A percentile compares a stretch with the other conserved stretches of the same genome.
These are phyloP conservation scores for Pleurotus giganteus DNA, from an alignment of 768 basidiomycete species.

Conservation along the genomic window DNA sequence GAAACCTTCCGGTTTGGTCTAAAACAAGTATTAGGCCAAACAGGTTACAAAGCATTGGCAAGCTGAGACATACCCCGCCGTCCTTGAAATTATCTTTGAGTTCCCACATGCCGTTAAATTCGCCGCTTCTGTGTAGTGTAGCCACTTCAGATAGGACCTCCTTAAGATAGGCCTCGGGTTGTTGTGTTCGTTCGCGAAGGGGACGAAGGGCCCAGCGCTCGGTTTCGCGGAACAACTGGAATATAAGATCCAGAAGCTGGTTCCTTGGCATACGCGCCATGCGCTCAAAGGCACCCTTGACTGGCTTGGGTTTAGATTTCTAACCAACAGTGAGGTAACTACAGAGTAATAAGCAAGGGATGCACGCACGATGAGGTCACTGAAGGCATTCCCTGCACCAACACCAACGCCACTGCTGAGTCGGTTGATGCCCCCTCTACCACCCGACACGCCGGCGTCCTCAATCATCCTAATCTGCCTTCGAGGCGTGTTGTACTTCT, in stretches of 20 bases:
- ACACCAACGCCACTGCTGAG: conserved; percentile 73
- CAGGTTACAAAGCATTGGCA: neutral
- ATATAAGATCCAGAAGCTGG: conserved; percentile 83
- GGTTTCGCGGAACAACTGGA: conserved; percentile 71
- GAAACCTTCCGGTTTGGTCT: conserved; percentile 41
- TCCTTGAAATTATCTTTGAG: conserved; percentile 72
- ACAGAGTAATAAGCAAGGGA: conserved; percentile 9
- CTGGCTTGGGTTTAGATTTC: conserved; percentile 66
- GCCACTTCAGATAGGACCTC: conserved; percentile 80
- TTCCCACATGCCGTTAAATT: conserved; percentile 79
- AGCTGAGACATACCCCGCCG: conserved; percentile 39
- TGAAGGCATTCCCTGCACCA: conserved; percentile 56
- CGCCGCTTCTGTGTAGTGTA: conserved; percentile 73
- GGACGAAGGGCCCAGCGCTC: conserved; percentile 82
- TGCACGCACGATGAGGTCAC: conserved; percentile 60
- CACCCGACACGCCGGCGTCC: conserved; percentile 64
- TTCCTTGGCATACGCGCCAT: conserved; percentile 91
- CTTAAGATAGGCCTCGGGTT: conserved; percentile 85
- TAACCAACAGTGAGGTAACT: conserved; percentile 22
- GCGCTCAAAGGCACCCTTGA: conserved; percentile 77
- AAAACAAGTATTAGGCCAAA: conserved; percentile 1
- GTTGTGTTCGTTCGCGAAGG: conserved; percentile 76
- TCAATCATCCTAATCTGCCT: conserved; percentile 75
- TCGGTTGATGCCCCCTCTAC: conserved; percentile 72
- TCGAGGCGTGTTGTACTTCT: conserved; percentile 62